These are phyloP conservation scores for Epichloe sylvatica DNA, from an alignment of 2,329 filamentous ascomycete species.

Conservation along the genomic window DNA sequence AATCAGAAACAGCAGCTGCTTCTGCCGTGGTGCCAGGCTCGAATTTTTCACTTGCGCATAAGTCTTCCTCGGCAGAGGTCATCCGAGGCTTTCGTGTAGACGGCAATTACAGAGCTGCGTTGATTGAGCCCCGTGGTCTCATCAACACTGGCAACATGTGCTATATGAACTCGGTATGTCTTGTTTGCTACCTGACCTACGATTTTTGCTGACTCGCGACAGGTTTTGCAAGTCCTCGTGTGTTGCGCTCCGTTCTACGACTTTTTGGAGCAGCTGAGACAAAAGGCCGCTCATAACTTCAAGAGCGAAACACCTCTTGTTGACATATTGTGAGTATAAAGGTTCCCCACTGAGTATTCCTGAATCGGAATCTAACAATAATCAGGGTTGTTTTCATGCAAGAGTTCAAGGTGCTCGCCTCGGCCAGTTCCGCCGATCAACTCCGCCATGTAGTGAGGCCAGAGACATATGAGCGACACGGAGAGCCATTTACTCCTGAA, in stretches of 20 bases:
- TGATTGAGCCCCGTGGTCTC: slow-evolving; percentile 82
- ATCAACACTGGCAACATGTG: slow-evolving; percentile 99
- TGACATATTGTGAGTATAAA: slow-evolving; percentile 64
- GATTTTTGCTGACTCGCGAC: slow-evolving; percentile 19
- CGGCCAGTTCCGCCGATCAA: slow-evolving; percentile 59
- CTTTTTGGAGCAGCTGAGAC: slow-evolving; percentile 77
- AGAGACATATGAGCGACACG: slow-evolving; percentile 77
- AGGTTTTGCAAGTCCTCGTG: slow-evolving; percentile 91
- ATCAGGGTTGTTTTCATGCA: slow-evolving; percentile 84
- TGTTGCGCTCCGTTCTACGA: slow-evolving; percentile 92
- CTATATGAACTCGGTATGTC: slow-evolving; percentile 97
- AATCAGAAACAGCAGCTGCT: slow-evolving; percentile 5
- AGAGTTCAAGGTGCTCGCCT: slow-evolving; percentile 77
- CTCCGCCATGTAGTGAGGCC: slow-evolving; percentile 61
- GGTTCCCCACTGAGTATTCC: not conserved
- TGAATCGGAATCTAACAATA: not conserved
- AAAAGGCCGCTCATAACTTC: slow-evolving; percentile 76
- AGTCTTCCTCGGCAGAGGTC: slow-evolving; percentile 58
- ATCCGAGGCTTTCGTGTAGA: slow-evolving; percentile 59
- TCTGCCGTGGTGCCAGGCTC: slow-evolving; percentile 11
- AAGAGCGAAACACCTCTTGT: slow-evolving; percentile 89
- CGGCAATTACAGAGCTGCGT: slow-evolving; percentile 53
- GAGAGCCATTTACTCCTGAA: slow-evolving; percentile 81
- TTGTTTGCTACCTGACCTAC: not conserved
- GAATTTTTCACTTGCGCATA: slow-evolving; percentile 31